Evolutionary conservation across 768 basidiomycete genomes (phyloP), one percentile per base, ranked within the genome.

Genomic region (Hebeloma cylindrosporum): DNA sequence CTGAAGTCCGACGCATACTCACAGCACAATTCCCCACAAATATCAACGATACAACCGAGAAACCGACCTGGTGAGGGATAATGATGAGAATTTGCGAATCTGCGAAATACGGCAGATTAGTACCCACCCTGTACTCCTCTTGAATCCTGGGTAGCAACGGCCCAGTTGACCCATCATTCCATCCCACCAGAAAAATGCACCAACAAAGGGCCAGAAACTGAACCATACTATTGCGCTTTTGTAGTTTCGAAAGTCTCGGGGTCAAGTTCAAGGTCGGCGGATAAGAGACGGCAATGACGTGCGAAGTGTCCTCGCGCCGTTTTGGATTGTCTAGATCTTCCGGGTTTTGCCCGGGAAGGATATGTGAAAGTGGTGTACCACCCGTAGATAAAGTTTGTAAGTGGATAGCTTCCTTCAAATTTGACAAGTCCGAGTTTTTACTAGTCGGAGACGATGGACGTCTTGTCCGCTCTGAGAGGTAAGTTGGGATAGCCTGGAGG

Each of bases 101-200:
- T 10, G 11, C 13, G 27, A 31, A 29, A 5, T 14, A 18, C 17
- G 36, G 16, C 3, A 4, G 7, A 26, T 17, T 25, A 16, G 23
- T 32, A 41, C 57, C 76, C 78, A 57, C 77, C 64, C 41, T 53
- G 50, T 70, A 88, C 66, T 54, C 71, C 4, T 63, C 59, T 58
- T 87, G 87, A 35, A 92, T 82, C 13, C 79, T 71, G 1, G 87
- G 89, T 4, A 92, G 64, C 21, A 93, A 63, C 1, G 89, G 87
- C 1, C 89, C 89, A 7, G 78, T 77, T 0, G 82, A 75, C 6
- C 81, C 84, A 58, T 89, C 88, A 53, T 85, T 87, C 86, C 87
- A 91, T 7, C 89, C 89, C 13, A 72, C 73, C 3, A 86, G 60
- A 48, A 80, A 82, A 35, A 83, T 40, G 22, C 67, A 64, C 64